Base-by-base conservation (phyloP, 331 rosid species). In the Spiraea crenata region DNA sequence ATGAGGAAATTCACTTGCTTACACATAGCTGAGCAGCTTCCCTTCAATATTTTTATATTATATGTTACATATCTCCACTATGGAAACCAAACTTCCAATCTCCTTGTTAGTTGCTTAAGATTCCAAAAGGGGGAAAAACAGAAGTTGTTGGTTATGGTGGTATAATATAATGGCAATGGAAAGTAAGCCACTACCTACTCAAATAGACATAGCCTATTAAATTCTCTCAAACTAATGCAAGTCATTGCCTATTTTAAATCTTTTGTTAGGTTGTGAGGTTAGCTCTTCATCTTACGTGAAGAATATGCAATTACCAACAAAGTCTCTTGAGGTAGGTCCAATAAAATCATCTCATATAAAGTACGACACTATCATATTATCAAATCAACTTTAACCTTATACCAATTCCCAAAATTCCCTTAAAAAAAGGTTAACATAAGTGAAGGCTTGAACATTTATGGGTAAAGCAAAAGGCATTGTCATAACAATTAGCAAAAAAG, bases 291-390 rank as follows among this genome's bases (percentile, higher is more conserved):
- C 67, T 75, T 75, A 64, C 74, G 34, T 40, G 60, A 64, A 79
- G 59, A 56, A 2, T 48, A 13, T 76, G 63, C 72, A 71, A 76
- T 81, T 73, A 35, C 71, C 58, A 47, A 19, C 4, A 11, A 47
- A 11, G 72, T 47, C 45, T 56, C 19, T 15, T n/a, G 31, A 72
- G 50, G 80, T 73, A 67, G 86, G 76, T 60, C 80, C 84, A 62
- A 56, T 55, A 6, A 67, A 20, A 39, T 2, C 19, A 65, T 46
- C 14, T 25, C 45, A 35, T 45, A 9, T 2, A 19, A 66, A 3
- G 70, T 35, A 48, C 15, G 57, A 45, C 55, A 4, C n/a, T 17
- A 0, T 52, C 57, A 17, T 2, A n/a, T 2, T 9, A 52, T 52
- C 57, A 25, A 25, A 25, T 52, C 7, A 51, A n/a, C 12, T 31